These are phyloP conservation scores for Fusarium domesticum DNA, from an alignment of 2,329 filamentous ascomycete genomes.

Conservation along the genomic window DNA sequence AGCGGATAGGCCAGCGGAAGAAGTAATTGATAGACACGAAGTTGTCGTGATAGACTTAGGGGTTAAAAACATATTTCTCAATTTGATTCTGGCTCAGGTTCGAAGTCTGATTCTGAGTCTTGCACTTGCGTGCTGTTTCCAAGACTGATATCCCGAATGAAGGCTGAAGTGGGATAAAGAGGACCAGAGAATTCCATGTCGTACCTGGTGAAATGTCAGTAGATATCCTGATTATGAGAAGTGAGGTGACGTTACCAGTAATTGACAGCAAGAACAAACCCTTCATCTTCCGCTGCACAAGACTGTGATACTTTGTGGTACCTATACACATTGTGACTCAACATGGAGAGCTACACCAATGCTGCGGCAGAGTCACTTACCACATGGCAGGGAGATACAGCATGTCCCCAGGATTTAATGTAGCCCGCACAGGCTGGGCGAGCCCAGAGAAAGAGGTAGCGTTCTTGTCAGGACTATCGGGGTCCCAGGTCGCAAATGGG, in stretches of 20 bases:
- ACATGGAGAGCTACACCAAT: background rate
- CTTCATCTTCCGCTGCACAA: slow-evolving; percentile 63
- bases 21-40: slow-evolving; percentile 23
- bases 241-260: slow-evolving; percentile 62
- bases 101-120: background rate
- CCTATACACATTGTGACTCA: slow-evolving; percentile 36
- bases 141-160: slow-evolving; percentile 44
- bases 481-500: slow-evolving; percentile 74
- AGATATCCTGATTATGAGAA: background rate
- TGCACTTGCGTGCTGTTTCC: slow-evolving; percentile 6
- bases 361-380: slow-evolving; percentile 41
- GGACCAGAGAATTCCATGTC: slow-evolving; percentile 74
- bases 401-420: slow-evolving; percentile 72
- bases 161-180: slow-evolving; percentile 60
- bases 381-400: slow-evolving; percentile 79
- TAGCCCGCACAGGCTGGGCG: slow-evolving; percentile 62
- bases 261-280: slow-evolving; percentile 74
- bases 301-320: slow-evolving; percentile 80
- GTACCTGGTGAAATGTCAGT: slow-evolving; percentile 52
- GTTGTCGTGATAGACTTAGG: slow-evolving; percentile 11
- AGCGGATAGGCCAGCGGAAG: slow-evolving; percentile 72
- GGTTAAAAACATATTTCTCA: slow-evolving; percentile 7
- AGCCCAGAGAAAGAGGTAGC: slow-evolving; percentile 58
- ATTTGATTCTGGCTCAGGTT: slow-evolving; percentile 4
- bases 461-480: slow-evolving; percentile 52